phyloP scores from a whole-genome alignment of 2,329 filamentous ascomycete genomes.

The Colletotrichum sp. region DNA sequence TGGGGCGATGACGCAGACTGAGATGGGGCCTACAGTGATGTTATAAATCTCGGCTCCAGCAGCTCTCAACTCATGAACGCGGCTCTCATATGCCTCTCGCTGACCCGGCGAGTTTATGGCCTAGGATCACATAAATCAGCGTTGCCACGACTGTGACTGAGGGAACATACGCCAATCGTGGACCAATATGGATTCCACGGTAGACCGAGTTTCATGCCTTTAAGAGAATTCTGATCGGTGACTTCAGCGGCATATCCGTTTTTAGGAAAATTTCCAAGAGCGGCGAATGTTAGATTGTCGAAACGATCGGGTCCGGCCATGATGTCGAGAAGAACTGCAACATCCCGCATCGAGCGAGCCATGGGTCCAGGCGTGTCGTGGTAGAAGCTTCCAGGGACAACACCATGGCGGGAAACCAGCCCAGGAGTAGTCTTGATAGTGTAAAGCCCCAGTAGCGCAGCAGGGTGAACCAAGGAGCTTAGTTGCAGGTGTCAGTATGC shows the following conservation, averaged over 20 bases:
- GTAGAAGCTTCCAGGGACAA: neutral
- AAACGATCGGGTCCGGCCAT: neutral
- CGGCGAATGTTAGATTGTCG: neutral
- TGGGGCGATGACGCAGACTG: neutral
- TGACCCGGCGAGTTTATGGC: neutral
- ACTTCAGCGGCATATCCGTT: neutral
- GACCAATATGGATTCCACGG: neutral
- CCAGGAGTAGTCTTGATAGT: slow-evolving; percentile 1
- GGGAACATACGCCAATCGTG: neutral
- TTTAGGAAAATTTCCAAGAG: neutral
- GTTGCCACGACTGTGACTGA: too few relatives aligned
- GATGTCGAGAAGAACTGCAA: neutral
- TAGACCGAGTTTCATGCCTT: neutral
- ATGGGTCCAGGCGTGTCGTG: slow-evolving; percentile 1
- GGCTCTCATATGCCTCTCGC: neutral
- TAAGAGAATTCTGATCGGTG: neutral
- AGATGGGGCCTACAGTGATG: neutral
- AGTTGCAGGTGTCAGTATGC: neutral
- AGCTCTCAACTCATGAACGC: neutral
- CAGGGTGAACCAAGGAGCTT: neutral
- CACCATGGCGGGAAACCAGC: neutral
- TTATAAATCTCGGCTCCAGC: neutral
- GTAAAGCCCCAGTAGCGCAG: neutral
- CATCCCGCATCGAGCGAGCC: neutral
- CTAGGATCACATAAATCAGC: neutral